A percentile compares a stretch with the other conserved stretches of the same genome.
Evolutionary conservation across 371 early-diverging fungal genomes (phyloP).

Genomic region (Haplosporangium sp.): DNA sequence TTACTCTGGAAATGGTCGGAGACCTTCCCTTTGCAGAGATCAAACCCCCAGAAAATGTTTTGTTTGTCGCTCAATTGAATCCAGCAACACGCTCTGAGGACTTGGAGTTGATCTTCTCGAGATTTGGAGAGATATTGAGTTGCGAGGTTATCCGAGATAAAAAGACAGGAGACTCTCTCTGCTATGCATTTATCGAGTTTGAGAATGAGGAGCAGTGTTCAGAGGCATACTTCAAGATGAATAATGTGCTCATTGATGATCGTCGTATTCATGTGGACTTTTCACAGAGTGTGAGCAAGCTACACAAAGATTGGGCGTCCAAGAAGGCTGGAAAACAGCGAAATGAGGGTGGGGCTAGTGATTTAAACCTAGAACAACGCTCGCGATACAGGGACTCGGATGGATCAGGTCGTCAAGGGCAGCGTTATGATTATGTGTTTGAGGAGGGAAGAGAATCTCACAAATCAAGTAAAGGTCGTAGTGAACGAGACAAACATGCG

Average conservation of each 20-base stretch:
- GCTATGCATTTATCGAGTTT: conserved; percentile 97
- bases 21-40: conserved; percentile 97
- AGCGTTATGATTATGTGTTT: conserved; percentile 48
- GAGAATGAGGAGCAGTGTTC: conserved; percentile 89
- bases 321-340: conserved; percentile 55
- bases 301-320: conserved; percentile 80
- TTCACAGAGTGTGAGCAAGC: conserved; percentile 93
- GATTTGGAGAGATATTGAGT: conserved; percentile 90
- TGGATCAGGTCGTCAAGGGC: conserved; percentile 8
- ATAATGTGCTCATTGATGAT: conserved; percentile 96
- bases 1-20: conserved; percentile 98
- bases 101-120: conserved; percentile 91
- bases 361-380: conserved; percentile 50
- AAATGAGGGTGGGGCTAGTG: conserved; percentile 12
- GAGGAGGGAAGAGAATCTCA: conserved; percentile 13
- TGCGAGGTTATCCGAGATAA: conserved; percentile 95
- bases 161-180: conserved; percentile 86
- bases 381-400: conserved; percentile 38
- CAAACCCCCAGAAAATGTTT: conserved; percentile 95
- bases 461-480: conserved; percentile 7
- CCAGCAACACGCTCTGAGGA: conserved; percentile 94
- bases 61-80: conserved; percentile 97
- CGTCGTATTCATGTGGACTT: conserved; percentile 98
- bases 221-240: conserved; percentile 92
- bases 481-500: conserved; percentile 6